Evolutionary conservation across 2,329 filamentous ascomycete species (phyloP).

Genomic region (Colletotrichum sp.): DNA sequence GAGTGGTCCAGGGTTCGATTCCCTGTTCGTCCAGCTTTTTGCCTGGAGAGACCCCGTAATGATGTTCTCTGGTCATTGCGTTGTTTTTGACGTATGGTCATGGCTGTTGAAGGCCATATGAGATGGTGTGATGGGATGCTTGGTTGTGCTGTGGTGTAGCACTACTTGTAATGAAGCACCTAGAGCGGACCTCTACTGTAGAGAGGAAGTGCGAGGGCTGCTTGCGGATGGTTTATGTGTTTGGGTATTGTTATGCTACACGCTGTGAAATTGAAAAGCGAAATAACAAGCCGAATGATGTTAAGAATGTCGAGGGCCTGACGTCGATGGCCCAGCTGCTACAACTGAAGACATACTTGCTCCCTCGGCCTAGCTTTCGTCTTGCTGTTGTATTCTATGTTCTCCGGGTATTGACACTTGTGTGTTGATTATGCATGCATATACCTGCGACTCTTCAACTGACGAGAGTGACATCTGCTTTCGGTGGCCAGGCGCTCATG

Average conservation of each 20-base stretch:
- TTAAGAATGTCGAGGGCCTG: neutral
- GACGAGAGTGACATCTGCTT: neutral
- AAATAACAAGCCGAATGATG: neutral
- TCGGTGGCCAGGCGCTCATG: neutral
- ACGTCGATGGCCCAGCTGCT: neutral
- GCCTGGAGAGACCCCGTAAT: neutral
- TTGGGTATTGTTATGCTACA: neutral
- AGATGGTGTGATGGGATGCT: neutral
- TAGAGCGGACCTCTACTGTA: neutral
- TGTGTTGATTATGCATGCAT: neutral
- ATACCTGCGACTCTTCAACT: neutral
- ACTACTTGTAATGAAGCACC: neutral
- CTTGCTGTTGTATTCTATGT: neutral
- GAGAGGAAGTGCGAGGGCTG: neutral
- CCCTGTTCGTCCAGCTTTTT: slow-evolving; percentile 9
- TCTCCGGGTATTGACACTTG: neutral
- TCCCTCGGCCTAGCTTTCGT: neutral
- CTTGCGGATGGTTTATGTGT: neutral
- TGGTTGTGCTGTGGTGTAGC: neutral
- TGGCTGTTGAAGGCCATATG: neutral
- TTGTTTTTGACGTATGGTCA: neutral
- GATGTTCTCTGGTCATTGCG: neutral
- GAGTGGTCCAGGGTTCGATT: slow-evolving; percentile 16
- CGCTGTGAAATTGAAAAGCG: neutral
- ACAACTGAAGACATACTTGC: neutral